Percentiles rank a stretch among this genome's conserved stretches.
These are phyloP conservation scores for Microstegium vimineum DNA, from an alignment of 176 grass and related monocot genomes.

Conservation along the genomic window DNA sequence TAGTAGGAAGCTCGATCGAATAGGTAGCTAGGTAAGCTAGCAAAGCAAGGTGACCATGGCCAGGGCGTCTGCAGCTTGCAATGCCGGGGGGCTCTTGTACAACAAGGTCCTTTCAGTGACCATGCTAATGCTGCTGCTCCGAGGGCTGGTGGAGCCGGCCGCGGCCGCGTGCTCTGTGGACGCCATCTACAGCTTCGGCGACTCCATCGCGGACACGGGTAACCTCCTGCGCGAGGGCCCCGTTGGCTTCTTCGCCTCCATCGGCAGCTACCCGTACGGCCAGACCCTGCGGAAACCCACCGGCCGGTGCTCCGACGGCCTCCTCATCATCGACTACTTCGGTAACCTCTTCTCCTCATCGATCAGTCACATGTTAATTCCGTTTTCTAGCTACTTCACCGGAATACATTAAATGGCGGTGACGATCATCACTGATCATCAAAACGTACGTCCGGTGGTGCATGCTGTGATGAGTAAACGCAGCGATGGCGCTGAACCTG, in stretches of 20 bases:
- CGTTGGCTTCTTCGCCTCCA: constrained; percentile 65
- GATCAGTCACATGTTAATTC: too few species aligned
- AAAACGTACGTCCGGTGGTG: not conserved
- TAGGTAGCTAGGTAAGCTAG: not conserved
- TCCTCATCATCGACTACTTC: constrained; percentile 93
- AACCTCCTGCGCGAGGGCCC: constrained; percentile 68
- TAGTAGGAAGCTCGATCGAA: too few species aligned
- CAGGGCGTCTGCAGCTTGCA: not conserved
- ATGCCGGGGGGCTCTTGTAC: not conserved
- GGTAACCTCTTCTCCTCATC: constrained; percentile 12
- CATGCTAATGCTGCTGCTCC: not conserved
- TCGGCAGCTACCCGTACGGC: constrained; percentile 80
- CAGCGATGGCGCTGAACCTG: constrained; percentile 77
- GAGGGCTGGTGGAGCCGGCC: not conserved
- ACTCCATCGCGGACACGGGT: constrained; percentile 93
- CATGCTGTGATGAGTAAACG: not conserved
- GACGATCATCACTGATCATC: too few species aligned
- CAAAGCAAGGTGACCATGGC: not conserved
- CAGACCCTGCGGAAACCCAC: constrained; percentile 58
- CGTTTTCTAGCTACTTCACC: not conserved
- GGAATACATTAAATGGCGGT: not conserved
- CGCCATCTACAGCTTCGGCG: constrained; percentile 93
- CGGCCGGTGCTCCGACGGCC: constrained; percentile 92
- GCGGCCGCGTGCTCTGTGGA: constrained; percentile 53
- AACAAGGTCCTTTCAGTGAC: not conserved